Conservation (phyloP, 1,139 yeast species). For the Taiozyma onychis region DNA sequence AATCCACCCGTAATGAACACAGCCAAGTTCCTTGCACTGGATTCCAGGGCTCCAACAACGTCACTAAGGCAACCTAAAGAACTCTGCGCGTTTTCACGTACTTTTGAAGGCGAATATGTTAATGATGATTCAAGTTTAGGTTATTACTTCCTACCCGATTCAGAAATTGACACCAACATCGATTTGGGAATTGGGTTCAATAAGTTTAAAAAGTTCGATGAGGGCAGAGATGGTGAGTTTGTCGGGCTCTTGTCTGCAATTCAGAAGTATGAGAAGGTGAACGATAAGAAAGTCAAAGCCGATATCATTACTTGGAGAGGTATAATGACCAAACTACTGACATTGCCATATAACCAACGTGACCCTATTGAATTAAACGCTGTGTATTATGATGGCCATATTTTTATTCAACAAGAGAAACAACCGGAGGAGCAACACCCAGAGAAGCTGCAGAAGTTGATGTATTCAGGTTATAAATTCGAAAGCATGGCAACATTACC, state of each 20-base stretch:
- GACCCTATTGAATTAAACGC: constrained; percentile 63
- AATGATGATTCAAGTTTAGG: constrained; percentile 47
- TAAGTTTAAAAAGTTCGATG: constrained; percentile 52
- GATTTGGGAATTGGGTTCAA: constrained; percentile 64
- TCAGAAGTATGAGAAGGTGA: constrained; percentile 45
- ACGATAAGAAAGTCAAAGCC: constrained; percentile 43
- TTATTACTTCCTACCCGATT: constrained; percentile 77
- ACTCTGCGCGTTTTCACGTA: constrained; percentile 50
- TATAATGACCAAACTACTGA: constrained; percentile 60
- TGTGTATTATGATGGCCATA: constrained; percentile 70
- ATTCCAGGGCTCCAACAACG: constrained; percentile 45
- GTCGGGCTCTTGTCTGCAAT: constrained; percentile 54
- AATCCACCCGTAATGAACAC: background rate
- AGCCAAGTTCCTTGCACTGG: constrained; percentile 34
- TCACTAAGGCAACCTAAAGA: constrained; percentile 73
- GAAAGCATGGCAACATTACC: constrained; percentile 73
- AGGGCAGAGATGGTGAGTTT: constrained; percentile 48
- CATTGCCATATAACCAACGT: constrained; percentile 49
- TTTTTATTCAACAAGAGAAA: constrained; percentile 69
- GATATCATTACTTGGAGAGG: constrained; percentile 86
- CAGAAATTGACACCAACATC: constrained; percentile 44
- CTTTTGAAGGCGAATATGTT: constrained; percentile 39
- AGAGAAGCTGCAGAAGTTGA: constrained; percentile 42
- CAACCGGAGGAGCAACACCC: constrained; percentile 19
- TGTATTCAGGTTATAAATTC: constrained; percentile 77